Conservation (phyloP, 2,329 filamentous ascomycete species). For the Tolypocladium album region DNA sequence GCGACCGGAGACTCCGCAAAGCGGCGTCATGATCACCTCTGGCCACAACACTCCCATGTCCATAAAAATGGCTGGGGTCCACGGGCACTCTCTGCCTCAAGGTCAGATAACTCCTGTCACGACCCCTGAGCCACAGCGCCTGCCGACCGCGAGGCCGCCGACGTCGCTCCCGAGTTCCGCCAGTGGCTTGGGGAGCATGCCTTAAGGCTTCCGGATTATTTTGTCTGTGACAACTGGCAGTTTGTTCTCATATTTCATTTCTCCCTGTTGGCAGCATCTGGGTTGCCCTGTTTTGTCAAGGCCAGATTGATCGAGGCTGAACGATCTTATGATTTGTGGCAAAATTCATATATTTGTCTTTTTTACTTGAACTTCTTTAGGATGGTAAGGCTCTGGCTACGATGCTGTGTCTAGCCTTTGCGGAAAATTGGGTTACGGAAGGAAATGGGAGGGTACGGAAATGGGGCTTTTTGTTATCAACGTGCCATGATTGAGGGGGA, state of each 20-base stretch:
- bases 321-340: not conserved
- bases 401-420: not conserved
- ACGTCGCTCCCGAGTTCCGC: not conserved
- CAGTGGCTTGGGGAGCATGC: not conserved
- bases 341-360: not conserved
- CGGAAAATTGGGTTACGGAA: not conserved
- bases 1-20: constrained; percentile 19
- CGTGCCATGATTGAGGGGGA: not conserved
- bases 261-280: not conserved
- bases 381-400: not conserved
- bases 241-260: not conserved
- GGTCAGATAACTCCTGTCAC: not conserved
- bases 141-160: not conserved
- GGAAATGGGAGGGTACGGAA: not conserved
- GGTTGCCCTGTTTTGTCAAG: not conserved
- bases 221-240: not conserved
- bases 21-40: constrained; percentile 8
- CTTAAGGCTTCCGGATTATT: not conserved
- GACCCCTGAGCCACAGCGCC: not conserved
- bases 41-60: constrained; percentile 3
- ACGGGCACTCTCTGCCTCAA: not conserved
- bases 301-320: not conserved
- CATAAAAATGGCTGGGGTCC: not conserved
- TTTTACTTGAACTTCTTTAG: not conserved
- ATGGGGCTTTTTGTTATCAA: not conserved